Evolutionary conservation across 495 filamentous ascomycete species (phyloP).

Genomic region (Hypoxylon lienhwacheense): DNA sequence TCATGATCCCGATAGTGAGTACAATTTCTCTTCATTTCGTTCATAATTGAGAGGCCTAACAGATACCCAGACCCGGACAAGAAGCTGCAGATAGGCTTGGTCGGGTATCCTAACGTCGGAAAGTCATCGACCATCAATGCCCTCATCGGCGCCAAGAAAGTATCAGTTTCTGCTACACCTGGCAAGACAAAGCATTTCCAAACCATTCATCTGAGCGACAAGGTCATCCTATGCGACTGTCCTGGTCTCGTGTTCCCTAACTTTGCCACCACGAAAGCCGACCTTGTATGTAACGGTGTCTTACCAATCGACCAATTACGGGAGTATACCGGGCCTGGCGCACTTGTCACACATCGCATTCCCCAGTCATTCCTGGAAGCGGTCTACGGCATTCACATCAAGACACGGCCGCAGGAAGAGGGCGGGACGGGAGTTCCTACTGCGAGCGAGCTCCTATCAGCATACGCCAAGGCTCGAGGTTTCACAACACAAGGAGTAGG

Average conservation of each 20-base stretch:
- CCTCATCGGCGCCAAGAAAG: slow-evolving; percentile 95
- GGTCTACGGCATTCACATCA: slow-evolving; percentile 89
- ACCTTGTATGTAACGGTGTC: slow-evolving; percentile 93
- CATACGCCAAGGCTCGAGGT: slow-evolving; percentile 86
- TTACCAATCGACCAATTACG: slow-evolving; percentile 96
- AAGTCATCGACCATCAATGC: slow-evolving; percentile 99
- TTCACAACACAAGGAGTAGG: slow-evolving; percentile 86
- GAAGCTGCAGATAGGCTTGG: slow-evolving; percentile 88
- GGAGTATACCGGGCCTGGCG: slow-evolving; percentile 87
- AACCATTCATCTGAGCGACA: slow-evolving; percentile 88
- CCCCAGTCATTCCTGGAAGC: slow-evolving; percentile 90
- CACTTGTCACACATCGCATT: slow-evolving; percentile 85
- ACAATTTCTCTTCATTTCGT: neutral
- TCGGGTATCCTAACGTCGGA: slow-evolving; percentile 98
- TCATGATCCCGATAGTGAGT: slow-evolving; percentile 57
- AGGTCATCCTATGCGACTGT: slow-evolving; percentile 94
- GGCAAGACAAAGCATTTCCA: slow-evolving; percentile 99
- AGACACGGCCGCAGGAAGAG: slow-evolving; percentile 81
- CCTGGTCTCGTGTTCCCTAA: slow-evolving; percentile 98
- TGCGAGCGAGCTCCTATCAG: slow-evolving; percentile 79
- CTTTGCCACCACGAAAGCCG: slow-evolving; percentile 94
- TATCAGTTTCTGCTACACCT: slow-evolving; percentile 94
- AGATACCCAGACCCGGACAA: slow-evolving; percentile 46
- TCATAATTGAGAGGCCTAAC: slow-evolving; percentile 14
- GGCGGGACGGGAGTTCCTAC: slow-evolving; percentile 90